Conservation (phyloP, 2,329 filamentous ascomycete genomes). For the Aspergillus hortae region DNA sequence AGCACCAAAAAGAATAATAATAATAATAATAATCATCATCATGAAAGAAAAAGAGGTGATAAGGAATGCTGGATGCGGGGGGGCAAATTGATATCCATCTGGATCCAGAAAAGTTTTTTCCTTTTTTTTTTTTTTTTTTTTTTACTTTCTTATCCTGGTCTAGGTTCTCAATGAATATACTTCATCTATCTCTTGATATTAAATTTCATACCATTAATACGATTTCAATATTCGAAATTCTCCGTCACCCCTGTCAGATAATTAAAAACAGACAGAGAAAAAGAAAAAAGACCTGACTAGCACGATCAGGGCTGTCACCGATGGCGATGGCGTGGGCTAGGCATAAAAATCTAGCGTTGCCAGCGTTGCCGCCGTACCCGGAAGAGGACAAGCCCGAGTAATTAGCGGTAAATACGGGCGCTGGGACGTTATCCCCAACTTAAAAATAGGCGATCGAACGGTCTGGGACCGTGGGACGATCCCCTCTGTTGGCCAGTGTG, state of each 20-base stretch:
- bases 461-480: conserved; percentile 24
- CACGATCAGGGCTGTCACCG: background rate
- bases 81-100: background rate
- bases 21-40: no score
- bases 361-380: conserved; percentile 19
- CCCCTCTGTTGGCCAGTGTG: conserved; percentile 16
- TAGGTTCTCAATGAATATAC: background rate
- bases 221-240: background rate
- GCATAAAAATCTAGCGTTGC: conserved; percentile 6
- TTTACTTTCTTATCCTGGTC: no score
- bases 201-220: background rate
- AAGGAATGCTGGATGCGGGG: background rate
- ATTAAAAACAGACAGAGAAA: no score
- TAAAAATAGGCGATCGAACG: conserved; percentile 25
- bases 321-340: background rate
- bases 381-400: conserved; percentile 8
- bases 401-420: conserved; percentile 15
- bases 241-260: background rate
- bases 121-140: no score
- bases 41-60: background rate
- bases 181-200: background rate
- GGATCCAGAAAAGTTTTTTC: background rate
- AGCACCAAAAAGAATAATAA: background rate
- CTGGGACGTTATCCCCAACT: conserved; percentile 12
- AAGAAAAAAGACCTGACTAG: no score